Evolutionary conservation across 805 yeast species (phyloP).

Genomic region (Vanderwaltozyma polyspora): DNA sequence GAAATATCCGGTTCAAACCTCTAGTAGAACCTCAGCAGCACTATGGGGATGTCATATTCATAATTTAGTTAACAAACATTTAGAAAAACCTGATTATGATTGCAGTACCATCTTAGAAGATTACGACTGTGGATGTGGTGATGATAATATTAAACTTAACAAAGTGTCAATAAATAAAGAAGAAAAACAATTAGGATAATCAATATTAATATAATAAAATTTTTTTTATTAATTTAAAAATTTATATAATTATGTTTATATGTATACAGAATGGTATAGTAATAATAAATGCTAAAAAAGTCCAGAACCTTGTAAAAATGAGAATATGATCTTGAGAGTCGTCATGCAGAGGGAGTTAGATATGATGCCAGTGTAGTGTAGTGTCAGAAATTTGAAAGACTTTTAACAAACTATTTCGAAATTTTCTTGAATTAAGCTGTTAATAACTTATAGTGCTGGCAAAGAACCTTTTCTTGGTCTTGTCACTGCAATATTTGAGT

Average conservation of each 20-base stretch:
- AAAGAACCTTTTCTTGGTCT: constrained; percentile 4
- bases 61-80: constrained; percentile 68
- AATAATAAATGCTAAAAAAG: neutral
- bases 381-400: too few relatives aligned
- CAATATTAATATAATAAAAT: neutral
- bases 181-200: constrained; percentile 11
- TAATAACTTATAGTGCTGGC: neutral
- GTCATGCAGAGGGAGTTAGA: too few relatives aligned
- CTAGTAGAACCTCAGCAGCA: constrained; percentile 69
- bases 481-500: neutral
- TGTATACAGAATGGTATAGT: neutral
- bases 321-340: neutral
- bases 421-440: neutral
- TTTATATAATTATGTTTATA: neutral
- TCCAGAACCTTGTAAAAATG: too few relatives aligned
- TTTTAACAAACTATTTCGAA: too few relatives aligned
- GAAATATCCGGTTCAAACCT: constrained; percentile 76
- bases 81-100: constrained; percentile 65
- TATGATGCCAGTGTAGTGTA: too few relatives aligned
- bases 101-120: constrained; percentile 78
- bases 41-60: constrained; percentile 95
- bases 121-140: constrained; percentile 95
- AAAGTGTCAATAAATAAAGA: constrained; percentile 11
- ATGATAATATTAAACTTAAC: constrained; percentile 27
- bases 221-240: too few relatives aligned